Evolutionary conservation across 2,329 filamentous ascomycete genomes (phyloP).

Genomic region (Venturiaceae sp.): DNA sequence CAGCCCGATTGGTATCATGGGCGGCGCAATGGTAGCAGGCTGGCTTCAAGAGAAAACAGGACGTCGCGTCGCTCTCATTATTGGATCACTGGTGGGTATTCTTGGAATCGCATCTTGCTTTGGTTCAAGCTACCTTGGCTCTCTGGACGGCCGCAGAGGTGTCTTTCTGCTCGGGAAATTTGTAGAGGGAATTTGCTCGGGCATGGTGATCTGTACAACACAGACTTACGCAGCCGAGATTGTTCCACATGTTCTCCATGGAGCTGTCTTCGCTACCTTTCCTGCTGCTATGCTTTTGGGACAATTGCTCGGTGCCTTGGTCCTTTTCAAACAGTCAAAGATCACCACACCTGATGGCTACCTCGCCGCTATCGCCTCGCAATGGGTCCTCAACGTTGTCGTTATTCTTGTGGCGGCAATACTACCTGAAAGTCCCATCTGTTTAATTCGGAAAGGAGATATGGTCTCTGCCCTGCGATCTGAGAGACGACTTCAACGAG

Average conservation of each 20-base stretch:
- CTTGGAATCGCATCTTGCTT: not conserved
- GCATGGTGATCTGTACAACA: conserved; percentile 1
- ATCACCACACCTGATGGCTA: conserved; percentile 32
- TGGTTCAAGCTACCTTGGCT: not conserved
- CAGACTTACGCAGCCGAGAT: conserved; percentile 42
- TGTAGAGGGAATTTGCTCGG: not conserved
- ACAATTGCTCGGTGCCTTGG: conserved; percentile 37
- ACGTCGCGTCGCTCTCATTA: not conserved
- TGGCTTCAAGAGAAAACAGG: not conserved
- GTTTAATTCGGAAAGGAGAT: conserved; percentile 31
- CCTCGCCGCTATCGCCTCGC: conserved; percentile 13
- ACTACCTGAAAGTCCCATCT: conserved; percentile 43
- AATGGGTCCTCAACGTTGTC: conserved; percentile 14
- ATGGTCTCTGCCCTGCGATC: conserved; percentile 32
- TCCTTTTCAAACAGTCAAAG: conserved; percentile 18
- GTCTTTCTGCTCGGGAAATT: not conserved
- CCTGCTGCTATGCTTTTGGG: conserved; percentile 40
- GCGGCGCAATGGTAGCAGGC: not conserved
- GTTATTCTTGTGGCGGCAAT: conserved; percentile 33
- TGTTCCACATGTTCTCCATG: conserved; percentile 35
- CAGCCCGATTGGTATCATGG: not conserved
- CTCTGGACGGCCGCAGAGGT: not conserved
- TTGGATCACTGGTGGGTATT: not conserved
- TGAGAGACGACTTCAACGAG: conserved; percentile 40
- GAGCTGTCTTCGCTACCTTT: conserved; percentile 38